Evolutionary conservation across 345 rosid genomes (phyloP), one percentile per base, ranked within the genome.

Genomic region (Bruguiera gymnorhiza): DNA sequence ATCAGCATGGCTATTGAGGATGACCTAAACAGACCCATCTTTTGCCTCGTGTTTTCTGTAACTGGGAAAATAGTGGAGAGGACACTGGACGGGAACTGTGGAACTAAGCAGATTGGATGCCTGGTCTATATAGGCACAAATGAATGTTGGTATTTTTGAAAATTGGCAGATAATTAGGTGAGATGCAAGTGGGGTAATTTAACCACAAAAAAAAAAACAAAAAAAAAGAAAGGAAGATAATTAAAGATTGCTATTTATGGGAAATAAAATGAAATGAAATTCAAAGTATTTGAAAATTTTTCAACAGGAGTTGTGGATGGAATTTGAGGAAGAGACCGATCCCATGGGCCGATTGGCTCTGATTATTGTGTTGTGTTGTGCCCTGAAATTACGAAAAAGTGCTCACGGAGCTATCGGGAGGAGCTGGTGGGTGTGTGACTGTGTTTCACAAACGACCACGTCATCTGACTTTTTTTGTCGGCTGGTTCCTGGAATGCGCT

Each of bases 11-110:
- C n/a, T 4, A 69, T 18, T 18, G 69, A 56, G 21, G 64, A 37
- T 31, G 82, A 64, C 56, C 81, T 78, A 11, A 26, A 9, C 23
- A 63, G 76, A n/a, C 76, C 90, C 96, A 87, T 85, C 53, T 70
- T 55, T 20, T 6, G 0, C 54, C 26, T 51, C 43, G 36, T 6
- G 9, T 2, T 10, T 39, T 59, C 11, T 0, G 13, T 39, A 21
- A 3, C 15, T 20, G 24, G 3, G 46, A 51, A 32, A 15, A n/a
- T 13, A 10, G 8, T 11, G 26, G 8, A 18, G 21, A 5, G 56
- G 48, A 5, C 54, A 58, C 1, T 4, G 15, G 59, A 39, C 0
- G 16, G 13, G 18, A 11, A 13, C 19, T 9, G 67, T 5, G 56
- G 11, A 30, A 21, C 3, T 13, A 54, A 11, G 27, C 55, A 1